These are phyloP conservation scores for Kewa caespitosa DNA, from an alignment of 179 eudicot species.

Conservation along the genomic window DNA sequence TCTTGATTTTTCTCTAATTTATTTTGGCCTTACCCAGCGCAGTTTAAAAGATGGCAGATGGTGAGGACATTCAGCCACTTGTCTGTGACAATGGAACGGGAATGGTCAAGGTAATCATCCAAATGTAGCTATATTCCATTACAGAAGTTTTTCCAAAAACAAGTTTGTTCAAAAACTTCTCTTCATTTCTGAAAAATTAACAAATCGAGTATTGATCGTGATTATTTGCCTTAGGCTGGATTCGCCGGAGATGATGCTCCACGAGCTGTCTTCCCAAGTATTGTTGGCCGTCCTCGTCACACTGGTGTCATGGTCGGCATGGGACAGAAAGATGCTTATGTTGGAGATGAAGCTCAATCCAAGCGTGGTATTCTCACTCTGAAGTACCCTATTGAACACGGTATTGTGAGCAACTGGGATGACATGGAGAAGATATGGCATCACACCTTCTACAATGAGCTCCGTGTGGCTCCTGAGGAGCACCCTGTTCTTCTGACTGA, in stretches of 20 bases:
- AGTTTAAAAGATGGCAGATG: slow-evolving; percentile 47
- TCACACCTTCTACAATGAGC: slow-evolving; percentile 57
- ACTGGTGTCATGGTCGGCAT: slow-evolving; percentile 56
- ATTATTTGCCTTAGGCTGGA: slow-evolving; percentile 37
- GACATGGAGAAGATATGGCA: slow-evolving; percentile 52
- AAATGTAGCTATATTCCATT: background rate
- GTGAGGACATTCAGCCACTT: slow-evolving; percentile 57
- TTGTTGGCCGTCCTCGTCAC: slow-evolving; percentile 50
- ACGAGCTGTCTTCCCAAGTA: slow-evolving; percentile 45
- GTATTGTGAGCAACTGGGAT: slow-evolving; percentile 48
- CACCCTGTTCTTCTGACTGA: slow-evolving; percentile 49
- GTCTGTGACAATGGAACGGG: slow-evolving; percentile 63
- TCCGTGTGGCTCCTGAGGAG: slow-evolving; percentile 52
- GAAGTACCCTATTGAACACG: slow-evolving; percentile 45
- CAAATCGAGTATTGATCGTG: background rate
- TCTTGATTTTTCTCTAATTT: background rate
- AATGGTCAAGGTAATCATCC: slow-evolving; percentile 46
- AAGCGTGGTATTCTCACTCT: slow-evolving; percentile 45
- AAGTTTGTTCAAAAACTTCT: no score
- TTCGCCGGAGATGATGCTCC: slow-evolving; percentile 52
- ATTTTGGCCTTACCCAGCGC: slow-evolving; percentile 21
- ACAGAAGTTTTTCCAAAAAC: background rate
- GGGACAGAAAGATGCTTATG: slow-evolving; percentile 54
- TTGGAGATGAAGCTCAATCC: slow-evolving; percentile 53
- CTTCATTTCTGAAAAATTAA: background rate